Percentiles rank a stretch among this genome's conserved stretches.
Evolutionary conservation across 2,329 filamentous ascomycete genomes (phyloP).

Genomic region (Diaporthe ampelina): DNA sequence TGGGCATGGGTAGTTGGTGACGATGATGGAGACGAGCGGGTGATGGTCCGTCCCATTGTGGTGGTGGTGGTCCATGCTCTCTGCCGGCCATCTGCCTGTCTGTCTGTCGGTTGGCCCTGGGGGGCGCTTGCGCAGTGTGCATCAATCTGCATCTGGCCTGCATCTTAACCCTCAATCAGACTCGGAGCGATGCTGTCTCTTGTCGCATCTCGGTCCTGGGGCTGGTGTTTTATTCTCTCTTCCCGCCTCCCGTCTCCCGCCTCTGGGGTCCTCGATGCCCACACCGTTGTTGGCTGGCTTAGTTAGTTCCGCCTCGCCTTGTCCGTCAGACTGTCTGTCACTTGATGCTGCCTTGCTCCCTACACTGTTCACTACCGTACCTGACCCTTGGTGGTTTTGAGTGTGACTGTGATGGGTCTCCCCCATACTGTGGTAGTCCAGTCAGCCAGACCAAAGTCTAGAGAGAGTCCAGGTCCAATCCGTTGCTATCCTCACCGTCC

Average conservation of each 20-base stretch:
- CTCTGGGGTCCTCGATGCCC: neutral
- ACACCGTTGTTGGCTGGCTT: conserved; percentile 3
- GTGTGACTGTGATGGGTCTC: conserved; percentile 30
- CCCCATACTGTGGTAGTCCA: neutral
- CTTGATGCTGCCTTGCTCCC: neutral
- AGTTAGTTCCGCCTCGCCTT: conserved; percentile 1
- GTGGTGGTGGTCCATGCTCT: conserved; percentile 21
- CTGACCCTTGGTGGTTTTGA: conserved; percentile 9
- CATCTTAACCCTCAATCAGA: conserved; percentile 12
- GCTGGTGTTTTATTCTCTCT: conserved; percentile 29
- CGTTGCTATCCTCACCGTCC: conserved; percentile 18
- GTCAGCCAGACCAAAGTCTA: too few species aligned
- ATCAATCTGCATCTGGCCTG: conserved; percentile 29
- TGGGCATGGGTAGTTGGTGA: neutral
- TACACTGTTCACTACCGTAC: neutral
- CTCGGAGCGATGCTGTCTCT: conserved; percentile 4
- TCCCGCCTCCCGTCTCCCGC: neutral
- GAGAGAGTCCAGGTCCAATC: too few species aligned
- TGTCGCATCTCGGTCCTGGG: conserved; percentile 27
- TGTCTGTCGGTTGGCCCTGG: neutral
- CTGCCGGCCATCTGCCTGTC: conserved; percentile 13
- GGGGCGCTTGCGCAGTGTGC: conserved; percentile 8
- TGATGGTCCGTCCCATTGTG: conserved; percentile 4
- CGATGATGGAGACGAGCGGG: neutral
- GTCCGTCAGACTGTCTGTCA: neutral